Conservation (phyloP, 192 early-diverging fungal genomes). For the Coemansia sp. region DNA sequence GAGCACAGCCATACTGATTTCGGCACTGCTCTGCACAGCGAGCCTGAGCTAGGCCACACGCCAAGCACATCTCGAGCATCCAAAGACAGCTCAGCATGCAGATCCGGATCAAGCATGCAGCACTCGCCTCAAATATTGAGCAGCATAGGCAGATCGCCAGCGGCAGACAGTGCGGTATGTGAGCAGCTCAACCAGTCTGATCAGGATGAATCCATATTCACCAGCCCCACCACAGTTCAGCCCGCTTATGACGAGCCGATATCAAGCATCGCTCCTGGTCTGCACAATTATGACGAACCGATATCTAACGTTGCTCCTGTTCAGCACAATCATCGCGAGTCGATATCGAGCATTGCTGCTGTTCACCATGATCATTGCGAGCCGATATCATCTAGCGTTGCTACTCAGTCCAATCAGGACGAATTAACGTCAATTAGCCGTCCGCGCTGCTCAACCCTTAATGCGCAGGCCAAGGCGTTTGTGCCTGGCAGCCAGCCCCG, state of each 20-base stretch:
- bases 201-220: too few relatives aligned
- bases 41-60: slow-evolving; percentile 3
- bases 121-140: too few relatives aligned
- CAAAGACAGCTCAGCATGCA: neutral
- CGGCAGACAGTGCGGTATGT: neutral
- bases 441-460: slow-evolving; percentile 39
- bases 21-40: neutral
- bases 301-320: too few relatives aligned
- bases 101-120: too few relatives aligned
- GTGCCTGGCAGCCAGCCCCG: slow-evolving; percentile 17
- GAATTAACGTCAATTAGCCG: neutral
- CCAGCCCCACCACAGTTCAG: too few relatives aligned
- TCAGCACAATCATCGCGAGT: too few relatives aligned
- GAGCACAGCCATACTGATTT: neutral
- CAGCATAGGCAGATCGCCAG: neutral
- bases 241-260: too few relatives aligned
- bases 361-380: too few relatives aligned
- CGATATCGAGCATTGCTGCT: too few relatives aligned
- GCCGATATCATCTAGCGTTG: neutral
- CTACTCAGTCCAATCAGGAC: neutral
- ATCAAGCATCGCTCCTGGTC: too few relatives aligned
- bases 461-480: slow-evolving; percentile 36
- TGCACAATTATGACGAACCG: too few relatives aligned
- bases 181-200: neutral
- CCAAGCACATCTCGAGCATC: neutral